Base-by-base conservation (phyloP, 2,329 filamentous ascomycete species). In the Harringtonia aguacate region DNA sequence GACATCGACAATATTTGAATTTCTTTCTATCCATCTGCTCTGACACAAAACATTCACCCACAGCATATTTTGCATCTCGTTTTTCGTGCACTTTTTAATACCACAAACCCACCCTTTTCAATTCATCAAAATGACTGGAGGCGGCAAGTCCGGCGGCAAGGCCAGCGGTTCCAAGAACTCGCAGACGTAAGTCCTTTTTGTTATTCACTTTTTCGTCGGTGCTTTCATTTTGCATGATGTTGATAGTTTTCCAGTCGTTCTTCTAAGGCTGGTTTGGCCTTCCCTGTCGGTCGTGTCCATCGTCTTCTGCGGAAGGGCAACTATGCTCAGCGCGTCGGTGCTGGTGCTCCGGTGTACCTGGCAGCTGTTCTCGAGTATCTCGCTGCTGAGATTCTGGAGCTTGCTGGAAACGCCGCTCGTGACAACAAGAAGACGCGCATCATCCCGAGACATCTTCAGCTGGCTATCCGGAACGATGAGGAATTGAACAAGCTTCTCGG, bases 381-480 rank as follows among this genome's bases (percentile, higher is more conserved):
- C 48, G 90, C 92, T 57, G 92, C 92, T 55, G 92, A 98, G 76
- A 95, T 98, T 58, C 88, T 98, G 62, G 92, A 98, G 73, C 74
- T 98, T 72, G 92, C 92, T 67, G 92, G 92, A 59, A 98, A 98
- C 69, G 92, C 92, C 60, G 92, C 92, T 53, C 90, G 92, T 59
- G 92, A 98, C 75, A 95, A 97, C 83, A 98, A 98, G 86, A 97
- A 97, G 85, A 98, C 90, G 54, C 89, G 92, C 84, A 98, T 98
- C 74, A 98, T 97, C 50, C 92, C 92, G 54, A 88, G 92, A 70
- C 92, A 98, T 71, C 81, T 98, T 39, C 92, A 98, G 76, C 87
- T 98, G 58, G 92, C 92, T 70, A 98, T 98, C 75, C 84, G 92
- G 63, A 95, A 95, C 74, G 90, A 97, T 69, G 90, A 97, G 79